phyloP scores from a whole-genome alignment of 768 basidiomycete genomes.

The Baorangia bicolor region DNA sequence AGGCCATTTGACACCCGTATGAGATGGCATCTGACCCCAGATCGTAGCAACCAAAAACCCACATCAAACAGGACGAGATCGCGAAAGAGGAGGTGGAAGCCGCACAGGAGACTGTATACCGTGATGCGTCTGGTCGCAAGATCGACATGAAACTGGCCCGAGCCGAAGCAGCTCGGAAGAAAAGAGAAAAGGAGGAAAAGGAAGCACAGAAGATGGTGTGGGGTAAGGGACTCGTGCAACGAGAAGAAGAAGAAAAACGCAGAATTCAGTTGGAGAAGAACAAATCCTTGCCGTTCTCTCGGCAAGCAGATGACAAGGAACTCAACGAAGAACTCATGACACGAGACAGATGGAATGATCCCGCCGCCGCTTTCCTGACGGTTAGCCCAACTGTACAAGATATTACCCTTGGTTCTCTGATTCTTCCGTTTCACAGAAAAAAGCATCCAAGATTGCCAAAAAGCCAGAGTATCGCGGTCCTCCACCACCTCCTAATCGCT shows the following conservation, averaged over 20 bases:
- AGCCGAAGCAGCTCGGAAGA: conserved; percentile 80
- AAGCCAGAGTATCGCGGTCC: conserved; percentile 87
- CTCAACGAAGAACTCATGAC: conserved; percentile 84
- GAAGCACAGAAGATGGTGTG: conserved; percentile 95
- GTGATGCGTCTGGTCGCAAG: conserved; percentile 83
- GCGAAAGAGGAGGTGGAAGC: conserved; percentile 49
- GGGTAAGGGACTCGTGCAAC: conserved; percentile 94
- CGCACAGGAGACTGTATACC: conserved; percentile 90
- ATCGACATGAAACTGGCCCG: conserved; percentile 84
- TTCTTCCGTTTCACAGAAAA: conserved; percentile 52
- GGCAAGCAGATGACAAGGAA: conserved; percentile 78
- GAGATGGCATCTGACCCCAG: background rate
- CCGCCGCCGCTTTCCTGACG: conserved; percentile 91
- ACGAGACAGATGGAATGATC: conserved; percentile 92
- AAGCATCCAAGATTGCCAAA: conserved; percentile 67
- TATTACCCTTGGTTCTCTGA: conserved; percentile 1
- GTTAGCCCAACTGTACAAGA: conserved; percentile 43
- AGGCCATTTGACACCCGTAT: background rate
- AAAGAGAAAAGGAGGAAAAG: conserved; percentile 80
- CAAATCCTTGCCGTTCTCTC: conserved; percentile 63
- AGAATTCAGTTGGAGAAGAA: conserved; percentile 67
- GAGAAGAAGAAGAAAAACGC: conserved; percentile 71
- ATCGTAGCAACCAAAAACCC: conserved; percentile 40
- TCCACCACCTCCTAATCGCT: conserved; percentile 90
- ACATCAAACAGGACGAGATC: conserved; percentile 37